These are phyloP conservation scores for Kluyveromyces starmeri DNA, from an alignment of 805 yeast species.

Conservation along the genomic window DNA sequence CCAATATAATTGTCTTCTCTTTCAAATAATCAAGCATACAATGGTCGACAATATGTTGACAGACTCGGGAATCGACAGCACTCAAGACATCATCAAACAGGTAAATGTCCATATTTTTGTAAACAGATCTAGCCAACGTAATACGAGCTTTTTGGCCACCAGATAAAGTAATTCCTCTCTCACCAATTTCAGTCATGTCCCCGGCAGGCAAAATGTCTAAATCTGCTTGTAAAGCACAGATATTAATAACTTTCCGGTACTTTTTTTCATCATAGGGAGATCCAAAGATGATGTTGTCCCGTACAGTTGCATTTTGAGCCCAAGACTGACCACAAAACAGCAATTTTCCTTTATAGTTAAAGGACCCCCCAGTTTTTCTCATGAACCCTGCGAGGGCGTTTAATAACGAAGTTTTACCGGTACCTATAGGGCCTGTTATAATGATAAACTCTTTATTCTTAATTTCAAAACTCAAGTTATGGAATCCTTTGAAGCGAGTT, in stretches of 20 bases:
- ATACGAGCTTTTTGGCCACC: constrained; percentile 75
- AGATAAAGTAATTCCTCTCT: constrained; percentile 62
- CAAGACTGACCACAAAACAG: constrained; percentile 46
- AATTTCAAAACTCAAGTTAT: constrained; percentile 44
- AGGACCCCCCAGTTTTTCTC: constrained; percentile 40
- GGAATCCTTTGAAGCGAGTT: constrained; percentile 36
- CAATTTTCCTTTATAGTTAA: constrained; percentile 41
- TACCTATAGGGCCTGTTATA: constrained; percentile 34
- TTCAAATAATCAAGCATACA: constrained; percentile 48
- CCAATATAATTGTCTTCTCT: constrained; percentile 52
- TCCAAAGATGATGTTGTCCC: constrained; percentile 60
- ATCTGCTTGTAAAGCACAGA: constrained; percentile 53
- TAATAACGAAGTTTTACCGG: constrained; percentile 44
- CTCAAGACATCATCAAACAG: constrained; percentile 61
- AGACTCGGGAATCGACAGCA: constrained; percentile 73
- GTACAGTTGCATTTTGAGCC: constrained; percentile 66
- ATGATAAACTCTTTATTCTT: constrained; percentile 62
- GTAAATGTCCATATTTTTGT: constrained; percentile 49
- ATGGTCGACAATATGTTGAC: constrained; percentile 51
- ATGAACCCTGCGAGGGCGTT: constrained; percentile 57
- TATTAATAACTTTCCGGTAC: constrained; percentile 45
- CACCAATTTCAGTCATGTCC: constrained; percentile 64
- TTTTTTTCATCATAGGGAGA: constrained; percentile 34
- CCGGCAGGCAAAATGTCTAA: constrained; percentile 55
- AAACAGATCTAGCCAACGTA: constrained; percentile 60